A percentile compares a stretch with the other conserved stretches of the same genome.
phyloP scores from a whole-genome alignment of 2,329 filamentous ascomycete genomes.

The Hymenoscyphus fructigenus region DNA sequence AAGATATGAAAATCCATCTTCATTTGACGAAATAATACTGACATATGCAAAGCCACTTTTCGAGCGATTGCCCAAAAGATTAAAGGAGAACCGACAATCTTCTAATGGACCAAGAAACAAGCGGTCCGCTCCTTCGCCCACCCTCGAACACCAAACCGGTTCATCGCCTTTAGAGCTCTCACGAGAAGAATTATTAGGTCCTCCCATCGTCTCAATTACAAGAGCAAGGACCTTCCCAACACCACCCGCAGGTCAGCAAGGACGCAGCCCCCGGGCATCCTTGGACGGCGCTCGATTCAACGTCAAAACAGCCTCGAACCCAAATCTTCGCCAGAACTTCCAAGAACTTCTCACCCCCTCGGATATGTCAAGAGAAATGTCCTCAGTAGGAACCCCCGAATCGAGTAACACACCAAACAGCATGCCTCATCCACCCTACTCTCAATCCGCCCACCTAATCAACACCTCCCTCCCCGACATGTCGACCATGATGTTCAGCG shows the following conservation, averaged over 20 bases:
- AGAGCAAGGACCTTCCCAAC: slow-evolving; percentile 34
- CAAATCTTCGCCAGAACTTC: slow-evolving; percentile 31
- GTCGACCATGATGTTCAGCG: slow-evolving; percentile 78
- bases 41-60: slow-evolving; percentile 65
- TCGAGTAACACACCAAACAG: slow-evolving; percentile 23
- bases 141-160: neutral
- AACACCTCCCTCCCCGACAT: slow-evolving; percentile 58
- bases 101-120: slow-evolving; percentile 50
- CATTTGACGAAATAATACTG: slow-evolving; percentile 10
- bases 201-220: slow-evolving; percentile 12
- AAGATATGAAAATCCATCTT: slow-evolving; percentile 38
- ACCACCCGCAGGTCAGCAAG: slow-evolving; percentile 29
- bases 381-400: slow-evolving; percentile 31
- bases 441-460: slow-evolving; percentile 26
- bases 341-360: slow-evolving; percentile 31
- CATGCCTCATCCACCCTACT: slow-evolving; percentile 23
- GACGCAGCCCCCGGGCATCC: slow-evolving; percentile 26
- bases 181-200: neutral
- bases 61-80: slow-evolving; percentile 73
- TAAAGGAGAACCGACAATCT: slow-evolving; percentile 53
- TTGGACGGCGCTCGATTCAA: slow-evolving; percentile 32
- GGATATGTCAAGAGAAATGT: slow-evolving; percentile 31
- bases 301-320: slow-evolving; percentile 28
- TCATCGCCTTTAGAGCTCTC: neutral
- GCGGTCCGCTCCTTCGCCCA: slow-evolving; percentile 50